phyloP scores from a whole-genome alignment of 495 filamentous ascomycete genomes.

The Talaromyces proteolyticus region DNA sequence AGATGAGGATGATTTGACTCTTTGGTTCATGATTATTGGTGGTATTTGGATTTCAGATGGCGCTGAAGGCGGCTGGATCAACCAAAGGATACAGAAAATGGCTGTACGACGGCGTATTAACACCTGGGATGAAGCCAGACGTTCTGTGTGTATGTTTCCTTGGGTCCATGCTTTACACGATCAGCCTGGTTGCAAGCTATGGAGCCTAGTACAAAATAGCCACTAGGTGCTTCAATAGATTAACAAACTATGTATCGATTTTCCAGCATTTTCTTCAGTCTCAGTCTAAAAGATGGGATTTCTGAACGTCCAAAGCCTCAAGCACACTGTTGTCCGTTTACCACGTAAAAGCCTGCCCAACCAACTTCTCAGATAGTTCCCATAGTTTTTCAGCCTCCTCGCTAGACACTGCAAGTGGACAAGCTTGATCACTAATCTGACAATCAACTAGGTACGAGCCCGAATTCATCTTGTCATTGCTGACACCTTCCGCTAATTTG shows the following conservation, averaged over 20 bases:
- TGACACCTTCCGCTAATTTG: constrained; percentile 20
- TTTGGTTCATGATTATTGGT: constrained; percentile 16
- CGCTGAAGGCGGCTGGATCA: constrained; percentile 5
- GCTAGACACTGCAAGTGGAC: constrained; percentile 17
- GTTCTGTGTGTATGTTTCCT: constrained; percentile 11
- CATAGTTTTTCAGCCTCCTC: constrained; percentile 44
- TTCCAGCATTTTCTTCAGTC: too few relatives aligned
- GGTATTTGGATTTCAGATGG: constrained; percentile 14
- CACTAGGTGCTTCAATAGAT: neutral
- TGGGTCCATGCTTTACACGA: constrained; percentile 19
- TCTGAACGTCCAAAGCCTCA: neutral
- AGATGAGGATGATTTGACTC: constrained; percentile 6
- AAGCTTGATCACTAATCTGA: constrained; percentile 24
- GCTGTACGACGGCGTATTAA: constrained; percentile 5
- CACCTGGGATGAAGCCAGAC: constrained; percentile 10
- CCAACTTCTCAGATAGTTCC: constrained; percentile 41
- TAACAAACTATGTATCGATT: too few relatives aligned
- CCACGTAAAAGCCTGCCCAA: constrained; percentile 39
- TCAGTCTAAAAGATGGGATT: too few relatives aligned
- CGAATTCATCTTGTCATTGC: constrained; percentile 22
- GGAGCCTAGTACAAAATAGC: constrained; percentile 10
- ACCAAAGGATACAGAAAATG: constrained; percentile 8
- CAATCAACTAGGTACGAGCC: constrained; percentile 36
- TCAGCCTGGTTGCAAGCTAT: constrained; percentile 10
- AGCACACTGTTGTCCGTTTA: constrained; percentile 1